A percentile compares a stretch with the other conserved stretches of the same genome.
Evolutionary conservation across 2,329 filamentous ascomycete genomes (phyloP).

Genomic region (Canariomyces notabilis): DNA sequence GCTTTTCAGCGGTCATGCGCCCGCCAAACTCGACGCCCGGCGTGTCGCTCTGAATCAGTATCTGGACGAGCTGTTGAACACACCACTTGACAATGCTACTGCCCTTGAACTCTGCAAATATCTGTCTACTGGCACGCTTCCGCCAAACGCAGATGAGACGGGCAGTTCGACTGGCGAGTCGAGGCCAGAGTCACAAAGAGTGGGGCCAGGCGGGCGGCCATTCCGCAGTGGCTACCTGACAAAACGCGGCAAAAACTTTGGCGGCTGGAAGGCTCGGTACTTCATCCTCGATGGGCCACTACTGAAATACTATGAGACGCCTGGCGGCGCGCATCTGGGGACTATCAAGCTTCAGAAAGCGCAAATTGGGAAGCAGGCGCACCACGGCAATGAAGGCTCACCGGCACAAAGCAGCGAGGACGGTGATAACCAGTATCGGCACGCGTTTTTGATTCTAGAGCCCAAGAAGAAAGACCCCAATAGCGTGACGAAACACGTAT

Average conservation of each 20-base stretch:
- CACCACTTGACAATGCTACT: constrained; percentile 69
- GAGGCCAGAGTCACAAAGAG: constrained; percentile 35
- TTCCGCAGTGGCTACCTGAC: constrained; percentile 87
- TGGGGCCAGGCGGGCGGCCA: constrained; percentile 60
- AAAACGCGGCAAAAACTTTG: constrained; percentile 97
- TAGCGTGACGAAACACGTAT: constrained; percentile 82
- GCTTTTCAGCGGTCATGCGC: constrained; percentile 87
- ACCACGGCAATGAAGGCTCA: constrained; percentile 56
- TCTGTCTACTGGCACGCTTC: constrained; percentile 63
- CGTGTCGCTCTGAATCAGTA: constrained; percentile 77
- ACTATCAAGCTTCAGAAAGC: constrained; percentile 88
- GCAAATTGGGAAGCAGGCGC: constrained; percentile 89
- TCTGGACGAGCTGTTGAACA: constrained; percentile 79
- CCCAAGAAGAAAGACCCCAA: constrained; percentile 93
- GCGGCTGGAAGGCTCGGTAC: constrained; percentile 87
- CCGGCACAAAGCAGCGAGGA: constrained; percentile 63
- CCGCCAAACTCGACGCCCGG: constrained; percentile 86
- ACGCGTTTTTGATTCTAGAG: constrained; percentile 91
- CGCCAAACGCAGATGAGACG: constrained; percentile 56
- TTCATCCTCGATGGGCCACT: constrained; percentile 57
- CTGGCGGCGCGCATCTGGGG: constrained; percentile 83
- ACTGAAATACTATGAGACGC: constrained; percentile 86
- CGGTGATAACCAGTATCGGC: constrained; percentile 87
- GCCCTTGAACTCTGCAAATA: constrained; percentile 83
- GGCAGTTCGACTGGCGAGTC: constrained; percentile 34